phyloP scores from a whole-genome alignment of 305 asterid genomes.

The Solanum hybrid region DNA sequence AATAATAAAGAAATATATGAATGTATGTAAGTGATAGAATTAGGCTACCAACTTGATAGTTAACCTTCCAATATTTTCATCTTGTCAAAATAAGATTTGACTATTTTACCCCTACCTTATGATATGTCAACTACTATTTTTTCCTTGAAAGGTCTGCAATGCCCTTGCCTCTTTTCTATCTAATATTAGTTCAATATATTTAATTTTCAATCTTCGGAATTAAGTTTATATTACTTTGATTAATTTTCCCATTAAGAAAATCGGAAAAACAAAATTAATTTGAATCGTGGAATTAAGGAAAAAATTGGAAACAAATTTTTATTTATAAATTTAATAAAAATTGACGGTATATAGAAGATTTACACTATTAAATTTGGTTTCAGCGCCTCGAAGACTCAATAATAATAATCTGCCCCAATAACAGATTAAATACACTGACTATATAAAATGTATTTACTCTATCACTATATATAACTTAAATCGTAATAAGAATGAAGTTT shows the following conservation, averaged over 20 bases:
- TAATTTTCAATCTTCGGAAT: neutral
- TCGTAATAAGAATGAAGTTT: neutral
- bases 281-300: neutral
- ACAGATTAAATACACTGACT: neutral
- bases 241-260: neutral
- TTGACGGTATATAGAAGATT: neutral
- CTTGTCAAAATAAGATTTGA: slow-evolving; percentile 23
- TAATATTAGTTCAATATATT: neutral
- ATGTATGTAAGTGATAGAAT: slow-evolving; percentile 18
- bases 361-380: neutral
- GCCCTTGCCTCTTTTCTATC: neutral
- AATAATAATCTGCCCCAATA: neutral
- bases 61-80: slow-evolving; percentile 30
- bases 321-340: neutral
- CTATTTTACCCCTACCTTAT: neutral
- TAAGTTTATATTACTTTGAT: neutral
- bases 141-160: neutral
- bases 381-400: neutral
- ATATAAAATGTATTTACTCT: neutral
- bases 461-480: neutral
- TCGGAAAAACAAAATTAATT: neutral
- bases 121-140: neutral
- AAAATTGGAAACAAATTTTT: neutral
- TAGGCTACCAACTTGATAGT: slow-evolving; percentile 61
- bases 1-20: neutral